Evolutionary conservation across 208 protist genomes (phyloP).

Genomic region (Lotmaria passim): DNA sequence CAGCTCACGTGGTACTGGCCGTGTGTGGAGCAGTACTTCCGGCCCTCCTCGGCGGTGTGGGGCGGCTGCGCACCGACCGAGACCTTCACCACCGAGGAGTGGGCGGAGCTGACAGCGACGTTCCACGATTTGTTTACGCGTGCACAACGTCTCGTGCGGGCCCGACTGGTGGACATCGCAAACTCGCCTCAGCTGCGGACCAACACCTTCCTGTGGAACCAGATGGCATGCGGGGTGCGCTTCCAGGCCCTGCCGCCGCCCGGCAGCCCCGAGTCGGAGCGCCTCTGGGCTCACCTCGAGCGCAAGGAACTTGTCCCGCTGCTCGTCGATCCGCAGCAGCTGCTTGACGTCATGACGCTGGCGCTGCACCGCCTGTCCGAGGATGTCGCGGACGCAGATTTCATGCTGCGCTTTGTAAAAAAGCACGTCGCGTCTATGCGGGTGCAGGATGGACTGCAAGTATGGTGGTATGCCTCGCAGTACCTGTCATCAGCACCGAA

Average conservation of each 20-base stretch:
- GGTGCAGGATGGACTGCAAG: slow-evolving; percentile 50
- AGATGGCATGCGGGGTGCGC: slow-evolving; percentile 45
- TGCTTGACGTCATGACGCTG: slow-evolving; percentile 46
- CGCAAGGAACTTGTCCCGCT: slow-evolving; percentile 42
- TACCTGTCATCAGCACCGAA: slow-evolving; percentile 14
- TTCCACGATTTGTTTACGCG: slow-evolving; percentile 19
- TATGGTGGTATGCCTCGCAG: slow-evolving; percentile 43
- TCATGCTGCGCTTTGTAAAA: slow-evolving; percentile 38
- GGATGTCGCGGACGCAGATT: slow-evolving; percentile 8
- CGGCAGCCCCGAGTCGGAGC: slow-evolving; percentile 19
- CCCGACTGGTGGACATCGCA: slow-evolving; percentile 50
- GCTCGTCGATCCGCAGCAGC: slow-evolving; percentile 42
- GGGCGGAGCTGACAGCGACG: slow-evolving; percentile 1
- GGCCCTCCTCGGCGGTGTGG: slow-evolving; percentile 18
- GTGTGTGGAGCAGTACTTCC: slow-evolving; percentile 17
- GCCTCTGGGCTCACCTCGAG: slow-evolving; percentile 47
- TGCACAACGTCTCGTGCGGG: slow-evolving; percentile 19
- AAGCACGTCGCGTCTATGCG: slow-evolving; percentile 51
- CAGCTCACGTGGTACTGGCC: slow-evolving; percentile 38
- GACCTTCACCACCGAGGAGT: slow-evolving; percentile 13
- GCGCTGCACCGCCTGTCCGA: slow-evolving; percentile 32
- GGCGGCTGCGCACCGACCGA: neutral
- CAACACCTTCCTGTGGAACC: slow-evolving; percentile 71
- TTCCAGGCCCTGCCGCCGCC: slow-evolving; percentile 31
- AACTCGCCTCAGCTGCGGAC: slow-evolving; percentile 29